Percentiles rank a stretch among this genome's conserved stretches.
phyloP scores from a whole-genome alignment of 805 yeast genomes.

The Saccharomycopsis fodiens region DNA sequence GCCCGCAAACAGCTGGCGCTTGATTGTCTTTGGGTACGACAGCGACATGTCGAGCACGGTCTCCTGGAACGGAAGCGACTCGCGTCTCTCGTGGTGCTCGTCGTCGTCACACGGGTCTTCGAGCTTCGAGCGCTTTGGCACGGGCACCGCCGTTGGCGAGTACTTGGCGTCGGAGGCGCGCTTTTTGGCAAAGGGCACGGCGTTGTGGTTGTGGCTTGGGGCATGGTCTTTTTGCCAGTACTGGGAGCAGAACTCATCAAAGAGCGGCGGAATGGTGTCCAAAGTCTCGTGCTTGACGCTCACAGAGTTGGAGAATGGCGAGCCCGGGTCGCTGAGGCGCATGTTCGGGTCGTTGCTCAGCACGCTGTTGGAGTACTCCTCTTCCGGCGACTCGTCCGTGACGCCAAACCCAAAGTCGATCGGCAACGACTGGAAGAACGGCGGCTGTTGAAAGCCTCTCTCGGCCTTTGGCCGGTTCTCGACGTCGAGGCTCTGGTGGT shows the following conservation, averaged over 20 bases:
- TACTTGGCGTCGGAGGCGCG: background rate
- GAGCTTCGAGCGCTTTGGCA: background rate
- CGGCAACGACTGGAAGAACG: background rate
- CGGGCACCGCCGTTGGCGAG: background rate
- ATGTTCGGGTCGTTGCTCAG: background rate
- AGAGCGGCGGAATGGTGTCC: background rate
- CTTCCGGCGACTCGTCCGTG: background rate
- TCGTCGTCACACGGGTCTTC: background rate
- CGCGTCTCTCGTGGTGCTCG: background rate
- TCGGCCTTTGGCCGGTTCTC: background rate
- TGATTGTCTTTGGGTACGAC: background rate
- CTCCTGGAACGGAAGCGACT: conserved; percentile 6
- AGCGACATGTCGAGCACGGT: conserved; percentile 9
- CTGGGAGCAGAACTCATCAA: background rate
- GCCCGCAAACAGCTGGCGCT: background rate
- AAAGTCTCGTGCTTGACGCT: background rate
- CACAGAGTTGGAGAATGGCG: background rate
- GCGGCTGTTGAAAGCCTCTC: background rate
- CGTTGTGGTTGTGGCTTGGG: background rate
- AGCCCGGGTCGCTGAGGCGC: background rate
- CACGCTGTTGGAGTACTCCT: background rate
- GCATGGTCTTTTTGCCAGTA: too few species aligned
- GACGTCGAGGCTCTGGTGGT: background rate
- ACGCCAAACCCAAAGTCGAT: background rate
- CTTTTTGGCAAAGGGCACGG: background rate